Base-by-base conservation (phyloP, 345 rosid genomes). In the Ceriops zippeliana region DNA sequence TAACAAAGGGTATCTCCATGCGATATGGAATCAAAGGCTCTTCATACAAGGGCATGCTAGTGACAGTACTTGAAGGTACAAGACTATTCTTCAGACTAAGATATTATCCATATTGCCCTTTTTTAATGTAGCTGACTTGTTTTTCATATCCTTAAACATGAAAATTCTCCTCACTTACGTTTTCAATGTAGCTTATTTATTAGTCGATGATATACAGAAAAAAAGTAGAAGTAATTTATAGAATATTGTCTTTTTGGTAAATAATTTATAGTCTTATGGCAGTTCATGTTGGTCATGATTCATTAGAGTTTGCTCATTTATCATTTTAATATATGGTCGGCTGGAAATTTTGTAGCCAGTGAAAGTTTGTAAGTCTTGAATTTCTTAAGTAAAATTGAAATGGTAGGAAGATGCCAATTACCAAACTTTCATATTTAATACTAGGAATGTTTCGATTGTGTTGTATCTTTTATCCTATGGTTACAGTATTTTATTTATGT, bases 131-230 rank as follows among this genome's bases (percentile, higher is more conserved):
- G 62, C 47, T 79, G 62, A 76, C 62, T 69, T 58, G 7, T 27
- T 32, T 73, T 66, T 17, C 10, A 24, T 71, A 49, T 24, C 72
- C 71, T 52, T 35, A 71, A 60, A 72, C 92, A 93, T 97, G 89
- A 28, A 80, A 89, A 58, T 93, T 91, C 73, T 80, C 98, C 66
- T 78, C 98, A 4, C 87, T 93, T 61, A 87, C 93, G 20, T 93
- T 83, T 78, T 89, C 91, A 83, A 59, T 86, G 78, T 82, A 85
- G 76, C 68, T 93, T 91, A 38, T 58, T 79, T 69, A 75, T 71
- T 61, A 96, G 91, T 76, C 91, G 79, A 66, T 84, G 87, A 65
- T 77, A 63, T 61, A 47, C 79, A 32, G 1, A 89, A 87, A 72
- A 90, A 78, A 80, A 95, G 85, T 76, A 73, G 52, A 67, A 81